Conservation (phyloP, 768 basidiomycete species). For the Tricholoma flavovirens region DNA sequence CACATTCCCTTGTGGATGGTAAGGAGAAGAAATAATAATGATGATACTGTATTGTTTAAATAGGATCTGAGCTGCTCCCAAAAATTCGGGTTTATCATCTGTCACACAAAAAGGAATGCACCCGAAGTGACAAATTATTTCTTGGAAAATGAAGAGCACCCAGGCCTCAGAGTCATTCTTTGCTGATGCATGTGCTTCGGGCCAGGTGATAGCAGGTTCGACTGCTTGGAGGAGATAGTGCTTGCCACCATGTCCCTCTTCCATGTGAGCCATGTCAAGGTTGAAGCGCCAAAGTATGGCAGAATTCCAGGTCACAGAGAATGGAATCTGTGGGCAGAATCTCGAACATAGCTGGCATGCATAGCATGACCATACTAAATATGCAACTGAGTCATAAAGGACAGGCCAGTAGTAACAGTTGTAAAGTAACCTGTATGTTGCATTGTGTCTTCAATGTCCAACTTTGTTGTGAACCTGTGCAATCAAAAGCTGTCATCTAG, state of each 20-base stretch:
- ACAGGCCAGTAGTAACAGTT: slow-evolving; percentile 31
- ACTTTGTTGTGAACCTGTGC: slow-evolving; percentile 23
- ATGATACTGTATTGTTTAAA: too few relatives aligned
- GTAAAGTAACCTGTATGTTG: slow-evolving; percentile 13
- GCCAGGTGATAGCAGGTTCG: slow-evolving; percentile 20
- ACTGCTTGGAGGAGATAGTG: slow-evolving; percentile 17
- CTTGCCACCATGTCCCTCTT: slow-evolving; percentile 11
- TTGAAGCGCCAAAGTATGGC: slow-evolving; percentile 20
- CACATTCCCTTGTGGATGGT: slow-evolving; percentile 29
- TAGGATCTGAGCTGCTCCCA: slow-evolving; percentile 15
- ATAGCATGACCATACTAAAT: slow-evolving; percentile 30
- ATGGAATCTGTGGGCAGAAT: slow-evolving; percentile 16
- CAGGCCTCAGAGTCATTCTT: slow-evolving; percentile 23
- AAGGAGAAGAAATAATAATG: slow-evolving; percentile 18
- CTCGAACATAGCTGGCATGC: slow-evolving; percentile 24
- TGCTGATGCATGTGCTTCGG: slow-evolving; percentile 22
- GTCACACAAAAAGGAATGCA: slow-evolving; percentile 4
- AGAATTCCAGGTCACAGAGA: slow-evolving; percentile 10
- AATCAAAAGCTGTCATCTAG: too few relatives aligned
- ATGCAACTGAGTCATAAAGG: slow-evolving; percentile 23
- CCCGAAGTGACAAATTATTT: slow-evolving; percentile 14
- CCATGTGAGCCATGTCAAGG: slow-evolving; percentile 26
- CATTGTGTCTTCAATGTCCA: slow-evolving; percentile 25
- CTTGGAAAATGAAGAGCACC: slow-evolving; percentile 17
- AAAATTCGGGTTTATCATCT: slow-evolving; percentile 13